Evolutionary conservation across 1,284 basidiomycete species (phyloP), one percentile per base, ranked within the genome.

Genomic region (Naganishia sp.): DNA sequence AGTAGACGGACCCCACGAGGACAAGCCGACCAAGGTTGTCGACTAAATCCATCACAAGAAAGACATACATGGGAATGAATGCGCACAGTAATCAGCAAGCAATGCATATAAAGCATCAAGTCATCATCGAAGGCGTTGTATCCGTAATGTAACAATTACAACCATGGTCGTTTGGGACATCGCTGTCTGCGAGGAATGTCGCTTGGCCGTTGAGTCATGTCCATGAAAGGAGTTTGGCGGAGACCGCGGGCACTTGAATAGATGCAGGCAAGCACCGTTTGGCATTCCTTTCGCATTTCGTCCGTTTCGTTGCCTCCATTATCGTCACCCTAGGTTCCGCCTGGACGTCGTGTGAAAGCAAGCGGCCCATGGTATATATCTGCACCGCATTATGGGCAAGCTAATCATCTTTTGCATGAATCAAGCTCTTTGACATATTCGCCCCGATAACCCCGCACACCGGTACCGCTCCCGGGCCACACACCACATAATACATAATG

Each of bases 11-110:
- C 64, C 64, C 15, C 36, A 54, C 18, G 64, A 57, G 21, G 64
- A 57, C 55, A 65, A 65, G 55, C 46, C 64, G 16, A 39, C 50
- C 46, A 55, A 56, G 28, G 63, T 65, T 18, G 55, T 56, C 54
- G 42, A 56, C 23, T 25, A 43, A 42, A 23, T 28, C 6, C 13
- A n/a, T 28, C 28, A 1, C 28, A 28, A 28, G 28, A 28, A 5
- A 7, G 23, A 42, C 15, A 21, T 11, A 44, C n/a, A 39, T 36
- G 18, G 21, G 45, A 23, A 50, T 25, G 18, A n/a, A 50, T 25
- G 21, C 59, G 21, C 25, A n/a, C 23, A 52, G 23, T 23, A 57
- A 25, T 18, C 42, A 28, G 28, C 28, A 28, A 28, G 28, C 28
- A 28, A 28, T 28, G 28, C 28, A 57, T 57, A 2, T 25, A 55